These are phyloP conservation scores for Stephania yunnanensis DNA, from an alignment of 164 flowering plant species.

Conservation along the genomic window DNA sequence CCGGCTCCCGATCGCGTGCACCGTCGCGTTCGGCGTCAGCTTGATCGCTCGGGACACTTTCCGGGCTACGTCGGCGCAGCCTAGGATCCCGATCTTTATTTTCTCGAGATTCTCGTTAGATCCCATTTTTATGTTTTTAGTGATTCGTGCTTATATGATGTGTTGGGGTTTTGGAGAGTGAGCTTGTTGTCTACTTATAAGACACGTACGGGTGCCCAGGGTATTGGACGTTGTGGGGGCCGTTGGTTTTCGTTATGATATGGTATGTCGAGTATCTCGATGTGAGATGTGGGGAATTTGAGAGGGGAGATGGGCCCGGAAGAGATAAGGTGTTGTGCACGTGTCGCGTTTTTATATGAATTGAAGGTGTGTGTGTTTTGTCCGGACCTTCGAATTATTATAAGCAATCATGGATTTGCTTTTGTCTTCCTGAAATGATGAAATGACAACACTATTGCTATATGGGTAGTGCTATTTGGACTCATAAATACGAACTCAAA, in stretches of 20 bases:
- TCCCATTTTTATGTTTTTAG: slow-evolving; percentile 7
- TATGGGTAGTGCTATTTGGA: too few relatives aligned
- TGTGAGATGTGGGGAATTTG: not conserved
- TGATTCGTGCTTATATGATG: too few relatives aligned
- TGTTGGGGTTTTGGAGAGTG: not conserved
- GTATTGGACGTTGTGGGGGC: not conserved
- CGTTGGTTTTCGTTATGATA: not conserved
- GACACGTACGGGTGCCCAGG: too few relatives aligned
- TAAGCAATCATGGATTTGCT: not conserved
- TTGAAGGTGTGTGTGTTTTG: not conserved
- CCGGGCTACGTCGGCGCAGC: slow-evolving; percentile 29
- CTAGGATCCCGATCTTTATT: slow-evolving; percentile 30
- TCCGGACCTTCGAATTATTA: not conserved
- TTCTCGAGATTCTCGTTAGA: not conserved
- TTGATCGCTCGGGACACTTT: slow-evolving; percentile 27
- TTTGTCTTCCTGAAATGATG: too few relatives aligned
- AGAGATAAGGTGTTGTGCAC: not conserved
- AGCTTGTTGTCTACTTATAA: not conserved
- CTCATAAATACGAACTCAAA: too few relatives aligned
- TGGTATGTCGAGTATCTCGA: not conserved
- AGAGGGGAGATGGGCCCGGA: not conserved
- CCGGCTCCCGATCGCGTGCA: slow-evolving; percentile 34
- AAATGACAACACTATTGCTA: too few relatives aligned
- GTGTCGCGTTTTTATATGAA: not conserved
- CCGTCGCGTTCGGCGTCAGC: slow-evolving; percentile 23